Percentiles rank a stretch among this genome's conserved stretches.
Conservation (phyloP, 108 stramenopile genomes). For the Cyclotella atomus region DNA sequence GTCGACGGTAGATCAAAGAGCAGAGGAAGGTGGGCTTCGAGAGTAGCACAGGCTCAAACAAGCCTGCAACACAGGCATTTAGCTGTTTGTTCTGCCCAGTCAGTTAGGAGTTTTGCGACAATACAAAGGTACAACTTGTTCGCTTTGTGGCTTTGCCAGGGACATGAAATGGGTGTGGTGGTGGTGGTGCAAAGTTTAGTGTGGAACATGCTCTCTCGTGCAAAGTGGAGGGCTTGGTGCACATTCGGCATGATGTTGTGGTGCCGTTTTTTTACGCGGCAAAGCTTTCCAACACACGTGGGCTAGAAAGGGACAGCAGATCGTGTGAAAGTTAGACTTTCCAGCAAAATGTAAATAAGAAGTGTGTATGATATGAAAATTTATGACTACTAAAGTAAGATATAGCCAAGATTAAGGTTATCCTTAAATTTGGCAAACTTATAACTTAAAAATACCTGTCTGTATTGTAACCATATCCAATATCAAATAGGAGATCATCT, state of each 20-base stretch:
- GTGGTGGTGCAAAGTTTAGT: constrained; percentile 12
- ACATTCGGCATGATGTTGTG: constrained; percentile 25
- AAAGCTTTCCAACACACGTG: too few relatives aligned
- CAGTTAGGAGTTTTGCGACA: neutral
- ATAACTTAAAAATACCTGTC: too few relatives aligned
- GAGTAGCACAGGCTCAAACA: neutral
- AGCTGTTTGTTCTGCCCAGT: neutral
- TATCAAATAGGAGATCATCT: too few relatives aligned
- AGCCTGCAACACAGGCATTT: neutral
- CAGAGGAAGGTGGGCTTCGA: neutral
- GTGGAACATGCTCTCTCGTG: constrained; percentile 33
- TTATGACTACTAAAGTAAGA: too few relatives aligned
- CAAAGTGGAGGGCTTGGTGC: constrained; percentile 23
- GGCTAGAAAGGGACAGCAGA: too few relatives aligned
- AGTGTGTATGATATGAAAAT: too few relatives aligned
- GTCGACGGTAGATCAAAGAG: neutral
- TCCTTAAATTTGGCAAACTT: too few relatives aligned
- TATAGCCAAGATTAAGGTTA: too few relatives aligned
- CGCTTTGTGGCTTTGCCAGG: neutral
- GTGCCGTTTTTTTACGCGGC: too few relatives aligned
- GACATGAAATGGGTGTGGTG: constrained; percentile 16
- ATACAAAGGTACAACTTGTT: neutral
- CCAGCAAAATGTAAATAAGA: too few relatives aligned
- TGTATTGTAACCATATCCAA: too few relatives aligned
- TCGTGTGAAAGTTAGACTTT: too few relatives aligned